phyloP scores from a whole-genome alignment of 2,329 filamentous ascomycete genomes.

The Xylaria sp. region DNA sequence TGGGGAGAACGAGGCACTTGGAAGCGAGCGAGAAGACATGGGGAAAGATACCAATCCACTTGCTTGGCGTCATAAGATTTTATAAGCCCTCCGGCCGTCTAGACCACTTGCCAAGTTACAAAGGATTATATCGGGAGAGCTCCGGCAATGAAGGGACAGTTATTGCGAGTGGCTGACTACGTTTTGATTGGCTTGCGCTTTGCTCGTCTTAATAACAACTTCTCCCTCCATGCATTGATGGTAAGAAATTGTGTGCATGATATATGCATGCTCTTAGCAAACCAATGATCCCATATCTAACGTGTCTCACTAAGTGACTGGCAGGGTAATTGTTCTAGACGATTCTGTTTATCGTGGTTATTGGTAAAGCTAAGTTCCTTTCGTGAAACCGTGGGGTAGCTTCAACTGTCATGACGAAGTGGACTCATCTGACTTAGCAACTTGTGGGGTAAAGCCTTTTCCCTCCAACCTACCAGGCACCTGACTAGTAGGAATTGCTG shows the following conservation, averaged over 20 bases:
- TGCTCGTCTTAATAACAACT: neutral
- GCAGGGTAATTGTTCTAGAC: neutral
- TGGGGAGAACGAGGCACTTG: constrained; percentile 11
- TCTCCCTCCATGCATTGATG: neutral
- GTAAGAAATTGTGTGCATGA: neutral
- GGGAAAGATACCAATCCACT: constrained; percentile 10
- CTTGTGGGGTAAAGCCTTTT: constrained; percentile 13
- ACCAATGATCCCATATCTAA: neutral
- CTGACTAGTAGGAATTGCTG: neutral
- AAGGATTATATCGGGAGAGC: neutral
- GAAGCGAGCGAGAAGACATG: neutral
- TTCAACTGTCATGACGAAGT: constrained; percentile 1
- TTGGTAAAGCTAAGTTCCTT: neutral
- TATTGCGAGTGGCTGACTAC: neutral
- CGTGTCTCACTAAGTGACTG: neutral
- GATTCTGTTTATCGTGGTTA: neutral
- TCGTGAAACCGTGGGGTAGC: constrained; percentile 21
- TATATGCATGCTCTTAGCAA: neutral
- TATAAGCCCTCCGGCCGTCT: neutral
- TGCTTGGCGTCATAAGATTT: constrained; percentile 1
- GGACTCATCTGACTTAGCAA: neutral
- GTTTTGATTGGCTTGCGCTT: neutral
- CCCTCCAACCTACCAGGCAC: neutral
- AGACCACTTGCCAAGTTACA: constrained; percentile 7
- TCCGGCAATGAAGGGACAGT: neutral